Evolutionary conservation across 169 alveolate genomes (phyloP).

Genomic region (Theileria parva): DNA sequence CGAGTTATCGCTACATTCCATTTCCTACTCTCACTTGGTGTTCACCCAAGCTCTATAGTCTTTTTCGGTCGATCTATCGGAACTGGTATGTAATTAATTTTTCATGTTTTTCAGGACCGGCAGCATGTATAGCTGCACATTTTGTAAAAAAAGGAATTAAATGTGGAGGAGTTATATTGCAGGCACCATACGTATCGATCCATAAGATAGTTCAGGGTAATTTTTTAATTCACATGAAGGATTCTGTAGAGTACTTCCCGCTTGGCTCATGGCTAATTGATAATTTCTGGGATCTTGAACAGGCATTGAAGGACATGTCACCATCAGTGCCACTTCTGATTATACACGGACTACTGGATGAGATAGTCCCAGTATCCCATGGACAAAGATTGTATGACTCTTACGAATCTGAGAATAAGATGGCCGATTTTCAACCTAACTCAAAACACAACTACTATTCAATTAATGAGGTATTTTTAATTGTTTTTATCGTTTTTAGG

Average conservation of each 20-base stretch:
- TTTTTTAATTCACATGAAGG: not conserved
- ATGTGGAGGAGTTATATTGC: constrained; percentile 82
- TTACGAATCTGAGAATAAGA: constrained; percentile 64
- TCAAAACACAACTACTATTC: constrained; percentile 74
- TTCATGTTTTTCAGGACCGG: constrained; percentile 64
- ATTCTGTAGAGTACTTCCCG: constrained; percentile 66
- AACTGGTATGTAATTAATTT: constrained; percentile 63
- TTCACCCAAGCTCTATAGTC: constrained; percentile 69
- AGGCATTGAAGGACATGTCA: constrained; percentile 44
- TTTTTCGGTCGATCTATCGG: constrained; percentile 85
- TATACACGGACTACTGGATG: constrained; percentile 82
- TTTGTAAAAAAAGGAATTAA: constrained; percentile 63
- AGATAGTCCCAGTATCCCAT: constrained; percentile 76
- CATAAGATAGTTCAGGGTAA: constrained; percentile 78
- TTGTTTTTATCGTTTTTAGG: constrained; percentile 21
- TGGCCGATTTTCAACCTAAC: constrained; percentile 71
- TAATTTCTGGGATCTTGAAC: constrained; percentile 74
- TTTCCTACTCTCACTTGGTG: constrained; percentile 74
- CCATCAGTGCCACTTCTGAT: constrained; percentile 75
- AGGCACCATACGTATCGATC: constrained; percentile 81
- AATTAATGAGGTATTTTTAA: constrained; percentile 65
- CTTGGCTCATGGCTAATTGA: constrained; percentile 71
- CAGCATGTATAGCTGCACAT: constrained; percentile 76
- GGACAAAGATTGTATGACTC: constrained; percentile 77
- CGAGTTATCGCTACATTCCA: constrained; percentile 80